Evolutionary conservation across 2,329 filamentous ascomycete genomes (phyloP), one percentile per base, ranked within the genome.

Genomic region (Nannizzia gypsea): DNA sequence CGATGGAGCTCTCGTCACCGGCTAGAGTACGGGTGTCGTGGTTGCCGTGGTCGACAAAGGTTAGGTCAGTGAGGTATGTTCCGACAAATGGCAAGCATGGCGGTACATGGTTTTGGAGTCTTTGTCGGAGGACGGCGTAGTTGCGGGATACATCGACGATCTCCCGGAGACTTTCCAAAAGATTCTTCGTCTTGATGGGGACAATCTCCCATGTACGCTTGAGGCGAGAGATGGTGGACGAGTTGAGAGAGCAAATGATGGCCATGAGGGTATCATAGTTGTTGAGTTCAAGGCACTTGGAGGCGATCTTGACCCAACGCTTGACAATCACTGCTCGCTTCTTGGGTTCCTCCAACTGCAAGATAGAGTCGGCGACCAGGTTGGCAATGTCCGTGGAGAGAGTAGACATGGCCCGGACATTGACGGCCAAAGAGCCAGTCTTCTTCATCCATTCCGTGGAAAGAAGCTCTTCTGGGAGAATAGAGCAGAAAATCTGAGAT

Each of bases 231-330:
- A 99, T 92, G 67, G 90, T 92, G 15, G 91, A 95, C 60, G 88
- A 91, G 73, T 95, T 95, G 56, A 99, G 76, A 8, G 89, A 91
- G 77, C 91, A 96, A 68, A 96, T 90, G 66, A 99, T 96, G 6
- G 93, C 90, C 90, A 97, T 96, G 9, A 99, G 77, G 0, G 90
- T 89, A 69, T 99, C 92, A 67, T 96, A 99, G 75, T 99, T 99
- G 76, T 93, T 87, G 26, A 97, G 81, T 68, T 93, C 89, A 3
- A 95, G 78, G 65, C 90, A 95, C 67, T 88, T 89, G 66, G 87
- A 82, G 0, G 89, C 90, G 66, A 97, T 85, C 78, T 97, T 99
- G 71, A 96, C 89, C 93, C 93, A 99, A 67, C 97, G 91, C 77
- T 99, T 97, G 76, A 99, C 93, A 58, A 90, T 83, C 1, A 82